Base-by-base conservation (phyloP, 108 stramenopile species). In the Fragilariopsis cylindrus region DNA sequence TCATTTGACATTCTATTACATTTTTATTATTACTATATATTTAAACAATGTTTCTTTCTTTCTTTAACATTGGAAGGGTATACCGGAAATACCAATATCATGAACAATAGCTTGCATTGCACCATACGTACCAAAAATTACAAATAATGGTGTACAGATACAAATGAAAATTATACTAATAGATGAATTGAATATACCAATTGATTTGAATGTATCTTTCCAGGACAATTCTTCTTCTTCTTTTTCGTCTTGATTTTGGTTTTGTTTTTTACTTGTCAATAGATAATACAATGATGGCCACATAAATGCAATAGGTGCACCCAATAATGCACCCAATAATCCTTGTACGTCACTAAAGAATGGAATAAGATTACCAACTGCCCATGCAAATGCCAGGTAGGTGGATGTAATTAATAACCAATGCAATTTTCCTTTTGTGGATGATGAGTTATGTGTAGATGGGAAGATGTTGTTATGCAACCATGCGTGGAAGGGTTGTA, bases 291-390 rank as follows among this genome's bases (percentile, higher is more conserved):
- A n/a, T 12, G 44, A 41, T 9, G 65, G 65, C 65, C 65, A 66
- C 11, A 41, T 45, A 66, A 66, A 66, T 11, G 46, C 30, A 13
- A 45, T 66, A 13, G 65, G 65, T n/a, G 65, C 65, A 9, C 65
- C 65, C 42, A 66, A 66, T 15, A 66, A 16, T 11, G 65, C 42
- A 11, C 65, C 65, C 7, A 66, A 46, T 4, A 66, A 45, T 44
- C 43, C 65, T 45, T 66, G 65, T 12, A 66, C 65, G 43, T 66
- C 65, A 11, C 43, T 45, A 45, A 66, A 66, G 65, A 66, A 66
- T 11, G 65, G 65, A 13, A 66, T 66, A 11, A 66, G 43, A 45
- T 66, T 66, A 7, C 65, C 65, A 9, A 66, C 65, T 41, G 46
- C 43, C 15, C 42, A 66, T 12, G 43, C 65, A 66, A 66, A 66